A percentile compares a stretch with the other conserved stretches of the same genome.
Evolutionary conservation across 345 rosid genomes (phyloP).

Genomic region (Euphorbia pulcherrima): DNA sequence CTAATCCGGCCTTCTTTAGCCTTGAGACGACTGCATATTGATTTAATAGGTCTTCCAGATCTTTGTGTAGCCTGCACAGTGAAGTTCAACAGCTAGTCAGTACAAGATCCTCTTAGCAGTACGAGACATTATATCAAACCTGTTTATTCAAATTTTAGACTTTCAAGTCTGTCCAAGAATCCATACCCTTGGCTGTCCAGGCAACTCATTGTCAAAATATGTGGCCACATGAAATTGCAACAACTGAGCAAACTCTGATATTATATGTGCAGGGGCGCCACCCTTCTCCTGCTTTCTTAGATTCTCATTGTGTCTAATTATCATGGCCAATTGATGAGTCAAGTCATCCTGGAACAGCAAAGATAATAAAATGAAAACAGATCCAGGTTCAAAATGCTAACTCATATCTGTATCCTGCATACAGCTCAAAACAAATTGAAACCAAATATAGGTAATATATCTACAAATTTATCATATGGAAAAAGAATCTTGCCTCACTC

Average conservation of each 20-base stretch:
- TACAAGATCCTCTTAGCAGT: background rate
- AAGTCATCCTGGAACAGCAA: slow-evolving; percentile 70
- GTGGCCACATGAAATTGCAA: slow-evolving; percentile 95
- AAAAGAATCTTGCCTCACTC: slow-evolving; percentile 60
- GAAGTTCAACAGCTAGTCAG: slow-evolving; percentile 19
- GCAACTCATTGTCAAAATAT: slow-evolving; percentile 93
- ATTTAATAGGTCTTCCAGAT: slow-evolving; percentile 95
- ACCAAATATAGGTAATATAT: no score
- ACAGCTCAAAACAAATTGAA: background rate
- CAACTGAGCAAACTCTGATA: slow-evolving; percentile 90
- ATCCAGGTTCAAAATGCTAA: background rate
- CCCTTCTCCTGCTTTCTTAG: slow-evolving; percentile 84
- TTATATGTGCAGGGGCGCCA: slow-evolving; percentile 95
- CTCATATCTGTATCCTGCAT: background rate
- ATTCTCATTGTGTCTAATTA: slow-evolving; percentile 86
- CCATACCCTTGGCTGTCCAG: slow-evolving; percentile 95
- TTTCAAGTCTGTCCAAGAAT: background rate
- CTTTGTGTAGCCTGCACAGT: slow-evolving; percentile 86
- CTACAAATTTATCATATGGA: background rate
- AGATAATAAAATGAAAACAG: slow-evolving; percentile 12
- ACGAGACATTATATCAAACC: background rate
- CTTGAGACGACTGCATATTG: slow-evolving; percentile 93
- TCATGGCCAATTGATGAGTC: slow-evolving; percentile 92
- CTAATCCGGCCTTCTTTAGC: slow-evolving; percentile 97
- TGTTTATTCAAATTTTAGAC: background rate